These are phyloP conservation scores for Daldinia vernicosa DNA, from an alignment of 495 filamentous ascomycete genomes.

Conservation along the genomic window DNA sequence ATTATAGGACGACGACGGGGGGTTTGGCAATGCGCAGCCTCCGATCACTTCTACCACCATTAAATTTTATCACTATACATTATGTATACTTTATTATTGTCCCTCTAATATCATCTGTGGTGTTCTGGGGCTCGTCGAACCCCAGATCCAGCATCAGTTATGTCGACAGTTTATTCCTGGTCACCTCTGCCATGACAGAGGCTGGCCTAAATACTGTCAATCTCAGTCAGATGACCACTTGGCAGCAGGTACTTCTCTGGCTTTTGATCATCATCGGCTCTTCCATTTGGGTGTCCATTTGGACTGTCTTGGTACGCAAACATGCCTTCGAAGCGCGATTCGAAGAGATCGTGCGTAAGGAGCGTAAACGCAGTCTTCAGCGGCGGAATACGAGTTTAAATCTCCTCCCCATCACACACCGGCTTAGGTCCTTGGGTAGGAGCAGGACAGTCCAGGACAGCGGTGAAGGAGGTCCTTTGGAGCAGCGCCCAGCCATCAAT, in stretches of 20 bases:
- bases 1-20: constrained; percentile 18
- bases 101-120: constrained; percentile 69
- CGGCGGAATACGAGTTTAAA: constrained; percentile 39
- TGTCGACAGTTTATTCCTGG: constrained; percentile 78
- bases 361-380: constrained; percentile 47
- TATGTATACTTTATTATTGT: constrained; percentile 79
- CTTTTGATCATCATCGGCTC: constrained; percentile 76
- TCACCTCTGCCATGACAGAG: constrained; percentile 81
- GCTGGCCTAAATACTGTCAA: constrained; percentile 77
- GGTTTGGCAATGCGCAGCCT: constrained; percentile 37
- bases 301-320: constrained; percentile 71
- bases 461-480: constrained; percentile 1
- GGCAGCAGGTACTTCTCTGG: constrained; percentile 81
- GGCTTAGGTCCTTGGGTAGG: constrained; percentile 35
- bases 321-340: constrained; percentile 76
- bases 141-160: constrained; percentile 71
- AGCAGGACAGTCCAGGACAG: constrained; percentile 25
- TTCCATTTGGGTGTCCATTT: constrained; percentile 70
- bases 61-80: constrained; percentile 79
- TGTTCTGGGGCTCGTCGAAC: constrained; percentile 75
- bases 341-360: constrained; percentile 63
- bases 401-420: constrained; percentile 40
- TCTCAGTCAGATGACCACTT: constrained; percentile 74
- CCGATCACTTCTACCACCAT: constrained; percentile 56
- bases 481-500: neutral